phyloP scores from a whole-genome alignment of 805 yeast genomes.

The Nakazawaea siamensis region DNA sequence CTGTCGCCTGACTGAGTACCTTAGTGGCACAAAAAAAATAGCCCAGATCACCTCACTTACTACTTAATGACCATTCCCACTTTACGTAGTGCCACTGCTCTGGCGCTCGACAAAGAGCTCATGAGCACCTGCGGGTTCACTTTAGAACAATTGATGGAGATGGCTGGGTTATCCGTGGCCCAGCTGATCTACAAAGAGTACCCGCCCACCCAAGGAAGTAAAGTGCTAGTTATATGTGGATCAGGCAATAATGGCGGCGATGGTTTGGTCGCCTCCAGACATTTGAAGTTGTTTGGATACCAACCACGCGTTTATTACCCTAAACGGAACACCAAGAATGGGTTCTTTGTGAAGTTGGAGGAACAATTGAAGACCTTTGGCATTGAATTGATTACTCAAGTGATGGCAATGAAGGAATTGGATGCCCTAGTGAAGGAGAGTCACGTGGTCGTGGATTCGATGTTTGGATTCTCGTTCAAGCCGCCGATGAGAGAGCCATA shows the following conservation, averaged over 20 bases:
- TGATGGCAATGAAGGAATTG: slow-evolving; percentile 19
- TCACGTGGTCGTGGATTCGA: slow-evolving; percentile 61
- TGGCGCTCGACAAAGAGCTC: slow-evolving; percentile 72
- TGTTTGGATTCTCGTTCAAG: slow-evolving; percentile 89
- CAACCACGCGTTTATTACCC: slow-evolving; percentile 77
- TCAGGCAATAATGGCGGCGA: slow-evolving; percentile 98
- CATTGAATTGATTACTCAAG: slow-evolving; percentile 45
- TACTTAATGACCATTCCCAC: too few relatives aligned
- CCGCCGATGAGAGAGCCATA: slow-evolving; percentile 86
- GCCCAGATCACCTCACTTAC: too few relatives aligned
- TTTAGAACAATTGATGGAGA: slow-evolving; percentile 87
- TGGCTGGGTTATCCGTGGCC: slow-evolving; percentile 94
- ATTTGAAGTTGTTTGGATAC: slow-evolving; percentile 73
- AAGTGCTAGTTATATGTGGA: slow-evolving; percentile 71
- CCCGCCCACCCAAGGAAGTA: slow-evolving; percentile 38
- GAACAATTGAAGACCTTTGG: slow-evolving; percentile 60
- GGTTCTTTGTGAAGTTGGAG: slow-evolving; percentile 49
- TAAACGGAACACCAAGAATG: slow-evolving; percentile 45
- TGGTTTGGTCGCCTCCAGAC: slow-evolving; percentile 93
- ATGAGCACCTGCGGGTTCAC: slow-evolving; percentile 83
- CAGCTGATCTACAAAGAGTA: slow-evolving; percentile 66
- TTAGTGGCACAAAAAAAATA: too few relatives aligned
- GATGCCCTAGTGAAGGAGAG: slow-evolving; percentile 23
- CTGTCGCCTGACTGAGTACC: too few relatives aligned
- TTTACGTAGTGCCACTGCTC: too few relatives aligned